These are phyloP conservation scores for Leishmania tarentolae DNA, from an alignment of 208 protist species.

Conservation along the genomic window DNA sequence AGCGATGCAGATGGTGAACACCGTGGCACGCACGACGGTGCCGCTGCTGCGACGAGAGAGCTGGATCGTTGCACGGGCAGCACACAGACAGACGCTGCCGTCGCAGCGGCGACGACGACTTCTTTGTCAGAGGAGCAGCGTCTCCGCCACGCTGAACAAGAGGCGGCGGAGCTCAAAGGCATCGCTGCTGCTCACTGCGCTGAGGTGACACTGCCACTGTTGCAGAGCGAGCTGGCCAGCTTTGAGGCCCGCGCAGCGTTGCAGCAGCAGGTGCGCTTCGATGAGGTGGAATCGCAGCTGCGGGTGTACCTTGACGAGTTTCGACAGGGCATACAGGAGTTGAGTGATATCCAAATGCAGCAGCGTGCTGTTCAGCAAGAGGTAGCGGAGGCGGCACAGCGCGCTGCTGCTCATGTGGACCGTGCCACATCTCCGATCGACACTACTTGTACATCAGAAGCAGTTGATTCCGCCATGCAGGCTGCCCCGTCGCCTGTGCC, in stretches of 20 bases:
- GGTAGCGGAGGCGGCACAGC: neutral
- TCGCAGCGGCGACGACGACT: neutral
- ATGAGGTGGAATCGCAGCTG: slow-evolving; percentile 7
- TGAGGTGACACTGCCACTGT: slow-evolving; percentile 20
- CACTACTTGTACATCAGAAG: neutral
- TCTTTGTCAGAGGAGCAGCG: neutral
- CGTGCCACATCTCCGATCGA: neutral
- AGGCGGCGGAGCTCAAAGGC: neutral
- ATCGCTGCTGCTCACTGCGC: slow-evolving; percentile 19
- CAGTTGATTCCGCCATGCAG: neutral
- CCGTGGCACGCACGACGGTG: neutral
- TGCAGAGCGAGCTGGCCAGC: slow-evolving; percentile 25
- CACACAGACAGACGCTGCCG: neutral
- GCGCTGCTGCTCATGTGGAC: slow-evolving; percentile 1
- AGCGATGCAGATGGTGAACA: neutral
- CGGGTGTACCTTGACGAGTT: slow-evolving; percentile 13
- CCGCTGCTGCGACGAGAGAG: neutral
- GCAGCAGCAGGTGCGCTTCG: slow-evolving; percentile 20
- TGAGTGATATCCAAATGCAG: neutral
- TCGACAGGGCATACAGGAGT: slow-evolving; percentile 4
- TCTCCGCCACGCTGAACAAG: neutral
- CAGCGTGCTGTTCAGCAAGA: slow-evolving; percentile 1
- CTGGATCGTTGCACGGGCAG: neutral
- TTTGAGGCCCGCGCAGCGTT: slow-evolving; percentile 10
- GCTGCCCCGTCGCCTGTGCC: neutral